Conservation (phyloP, 768 basidiomycete species). For the Saitozyma sp. region DNA sequence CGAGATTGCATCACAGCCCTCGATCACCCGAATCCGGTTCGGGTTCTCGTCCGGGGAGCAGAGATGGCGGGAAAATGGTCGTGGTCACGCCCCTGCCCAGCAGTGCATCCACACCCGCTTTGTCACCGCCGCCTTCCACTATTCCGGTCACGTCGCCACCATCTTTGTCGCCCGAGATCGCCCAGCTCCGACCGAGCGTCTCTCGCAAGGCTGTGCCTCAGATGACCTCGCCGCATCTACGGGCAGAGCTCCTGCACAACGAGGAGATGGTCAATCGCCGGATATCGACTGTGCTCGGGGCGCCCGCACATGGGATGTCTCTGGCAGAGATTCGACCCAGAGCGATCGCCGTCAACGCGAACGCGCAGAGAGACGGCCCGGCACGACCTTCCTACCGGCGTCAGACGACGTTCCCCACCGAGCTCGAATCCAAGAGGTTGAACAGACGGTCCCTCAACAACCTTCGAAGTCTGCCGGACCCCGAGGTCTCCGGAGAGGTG, state of each 20-base stretch:
- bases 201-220: neutral
- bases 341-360: neutral
- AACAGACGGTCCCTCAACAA: too few species aligned
- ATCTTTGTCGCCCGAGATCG: neutral
- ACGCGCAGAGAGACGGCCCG: neutral
- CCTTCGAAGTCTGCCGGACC: too few species aligned
- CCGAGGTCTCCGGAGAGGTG: too few species aligned
- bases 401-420: slow-evolving; percentile 5
- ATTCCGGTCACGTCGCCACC: neutral
- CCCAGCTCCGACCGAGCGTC: neutral
- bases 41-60: neutral
- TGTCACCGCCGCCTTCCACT: neutral
- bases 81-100: neutral
- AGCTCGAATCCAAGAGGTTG: neutral
- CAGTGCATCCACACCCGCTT: too few species aligned
- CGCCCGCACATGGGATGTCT: too few species aligned
- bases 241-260: neutral
- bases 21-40: too few species aligned
- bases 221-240: neutral
- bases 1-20: neutral
- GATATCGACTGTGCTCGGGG: too few species aligned
- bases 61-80: neutral
- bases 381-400: slow-evolving; percentile 10
- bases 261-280: too few species aligned
- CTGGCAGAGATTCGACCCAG: too few species aligned